phyloP scores from a whole-genome alignment of 306 rosid species.

The Urtica urens region DNA sequence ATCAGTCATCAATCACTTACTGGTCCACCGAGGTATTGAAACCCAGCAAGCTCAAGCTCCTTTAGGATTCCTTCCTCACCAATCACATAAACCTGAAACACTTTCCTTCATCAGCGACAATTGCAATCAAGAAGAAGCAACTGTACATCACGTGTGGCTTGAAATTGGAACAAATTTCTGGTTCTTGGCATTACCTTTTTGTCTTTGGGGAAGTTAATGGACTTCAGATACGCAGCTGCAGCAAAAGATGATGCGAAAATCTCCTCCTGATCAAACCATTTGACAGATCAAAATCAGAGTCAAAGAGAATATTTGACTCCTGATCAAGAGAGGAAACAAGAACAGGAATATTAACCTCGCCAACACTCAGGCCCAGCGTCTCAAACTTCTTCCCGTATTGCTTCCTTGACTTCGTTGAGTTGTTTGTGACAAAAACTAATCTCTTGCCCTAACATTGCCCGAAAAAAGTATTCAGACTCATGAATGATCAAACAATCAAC shows the following conservation, averaged over 20 bases:
- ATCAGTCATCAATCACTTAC: constrained; percentile 30
- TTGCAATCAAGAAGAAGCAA: neutral
- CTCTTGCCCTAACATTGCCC: constrained; percentile 65
- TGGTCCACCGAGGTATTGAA: constrained; percentile 89
- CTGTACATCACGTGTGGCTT: neutral
- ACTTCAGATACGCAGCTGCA: constrained; percentile 87
- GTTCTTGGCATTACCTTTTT: constrained; percentile 47
- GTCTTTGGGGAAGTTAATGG: constrained; percentile 84
- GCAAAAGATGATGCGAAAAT: constrained; percentile 99
- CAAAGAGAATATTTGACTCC: too few species aligned
- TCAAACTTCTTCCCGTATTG: constrained; percentile 98
- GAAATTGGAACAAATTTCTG: neutral
- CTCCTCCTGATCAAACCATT: constrained; percentile 68
- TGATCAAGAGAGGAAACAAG: neutral
- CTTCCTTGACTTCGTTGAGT: constrained; percentile 98
- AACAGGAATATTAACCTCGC: constrained; percentile 40
- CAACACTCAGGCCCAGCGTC: constrained; percentile 79
- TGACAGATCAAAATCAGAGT: constrained; percentile 1
- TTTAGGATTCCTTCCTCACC: constrained; percentile 98
- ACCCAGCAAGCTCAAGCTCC: constrained; percentile 98
- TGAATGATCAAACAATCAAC: too few species aligned
- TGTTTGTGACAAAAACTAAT: constrained; percentile 93
- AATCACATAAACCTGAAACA: constrained; percentile 78
- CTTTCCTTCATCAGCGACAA: constrained; percentile 15
- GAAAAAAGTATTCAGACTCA: too few species aligned